These are phyloP conservation scores for Amorphotheca resinae DNA, from an alignment of 495 filamentous ascomycete species.

Conservation along the genomic window DNA sequence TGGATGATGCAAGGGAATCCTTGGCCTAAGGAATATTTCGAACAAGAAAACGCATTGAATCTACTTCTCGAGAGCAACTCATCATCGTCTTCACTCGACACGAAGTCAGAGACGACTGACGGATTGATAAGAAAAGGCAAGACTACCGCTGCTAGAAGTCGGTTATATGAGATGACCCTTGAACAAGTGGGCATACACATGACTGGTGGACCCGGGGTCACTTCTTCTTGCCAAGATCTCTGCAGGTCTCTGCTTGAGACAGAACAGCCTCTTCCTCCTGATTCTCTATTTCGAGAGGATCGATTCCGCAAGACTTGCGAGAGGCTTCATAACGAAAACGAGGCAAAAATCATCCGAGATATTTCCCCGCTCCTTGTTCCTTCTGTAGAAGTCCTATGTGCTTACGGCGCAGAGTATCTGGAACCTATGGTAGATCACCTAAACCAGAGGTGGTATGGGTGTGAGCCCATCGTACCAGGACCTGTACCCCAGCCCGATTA, in stretches of 20 bases:
- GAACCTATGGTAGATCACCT: conserved; percentile 27
- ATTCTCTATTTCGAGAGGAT: conserved; percentile 27
- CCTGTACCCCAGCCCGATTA: conserved; percentile 32
- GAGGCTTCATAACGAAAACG: conserved; percentile 24
- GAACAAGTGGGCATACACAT: conserved; percentile 1
- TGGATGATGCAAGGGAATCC: conserved; percentile 2
- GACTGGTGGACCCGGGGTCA: conserved; percentile 21
- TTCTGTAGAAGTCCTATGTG: conserved; percentile 25
- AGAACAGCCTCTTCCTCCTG: conserved; percentile 21
- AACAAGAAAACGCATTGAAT: conserved; percentile 3
- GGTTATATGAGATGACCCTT: conserved; percentile 8
- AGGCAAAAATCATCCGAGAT: conserved; percentile 28
- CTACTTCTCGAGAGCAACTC: background rate
- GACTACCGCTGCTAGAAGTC: conserved; percentile 2
- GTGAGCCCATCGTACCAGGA: conserved; percentile 21
- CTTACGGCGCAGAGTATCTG: conserved; percentile 20
- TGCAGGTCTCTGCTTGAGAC: conserved; percentile 22
- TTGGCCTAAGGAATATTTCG: conserved; percentile 3
- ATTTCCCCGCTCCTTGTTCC: conserved; percentile 28
- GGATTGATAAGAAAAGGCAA: conserved; percentile 4
- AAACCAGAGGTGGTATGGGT: conserved; percentile 31
- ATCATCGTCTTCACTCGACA: conserved; percentile 7
- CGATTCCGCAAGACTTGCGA: conserved; percentile 22
- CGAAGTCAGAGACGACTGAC: conserved; percentile 5
- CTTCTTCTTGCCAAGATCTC: conserved; percentile 15